Evolutionary conservation across 176 grass and related monocot species (phyloP).

Genomic region (barley (Hordeum vulgare)): DNA sequence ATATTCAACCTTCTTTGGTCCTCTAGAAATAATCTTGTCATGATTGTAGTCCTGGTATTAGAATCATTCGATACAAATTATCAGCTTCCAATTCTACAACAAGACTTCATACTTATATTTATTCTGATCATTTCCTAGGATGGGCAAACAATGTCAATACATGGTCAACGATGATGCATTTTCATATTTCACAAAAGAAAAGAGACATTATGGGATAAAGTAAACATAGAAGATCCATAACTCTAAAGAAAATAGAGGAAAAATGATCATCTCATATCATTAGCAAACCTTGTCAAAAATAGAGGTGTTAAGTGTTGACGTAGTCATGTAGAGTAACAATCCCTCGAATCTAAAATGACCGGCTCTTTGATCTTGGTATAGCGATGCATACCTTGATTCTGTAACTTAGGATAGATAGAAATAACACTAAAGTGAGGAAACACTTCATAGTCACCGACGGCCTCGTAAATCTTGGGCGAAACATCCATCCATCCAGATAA

Average conservation of each 20-base stretch:
- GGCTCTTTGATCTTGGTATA: conserved; percentile 90
- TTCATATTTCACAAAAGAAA: too few relatives aligned
- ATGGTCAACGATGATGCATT: too few relatives aligned
- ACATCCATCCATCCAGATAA: too few relatives aligned
- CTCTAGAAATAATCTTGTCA: conserved; percentile 95
- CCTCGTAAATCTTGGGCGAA: too few relatives aligned
- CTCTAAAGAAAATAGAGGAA: neutral
- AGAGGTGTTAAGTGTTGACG: neutral
- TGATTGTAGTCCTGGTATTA: conserved; percentile 90
- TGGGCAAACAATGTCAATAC: too few relatives aligned
- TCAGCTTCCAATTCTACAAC: neutral
- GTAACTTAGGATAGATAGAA: conserved; percentile 32
- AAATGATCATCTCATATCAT: neutral
- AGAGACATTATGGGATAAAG: too few relatives aligned
- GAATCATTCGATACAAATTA: conserved; percentile 47
- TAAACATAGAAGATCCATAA: too few relatives aligned
- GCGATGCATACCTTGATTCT: conserved; percentile 56
- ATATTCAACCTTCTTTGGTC: conserved; percentile 75
- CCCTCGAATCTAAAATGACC: conserved; percentile 94
- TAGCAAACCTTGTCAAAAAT: neutral
- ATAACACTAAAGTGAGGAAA: too few relatives aligned
- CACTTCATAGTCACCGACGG: too few relatives aligned
- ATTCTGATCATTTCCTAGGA: conserved; percentile 79
- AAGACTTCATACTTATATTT: neutral
- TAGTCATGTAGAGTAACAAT: conserved; percentile 72